These are phyloP conservation scores for Licmophora abbreviata DNA, from an alignment of 108 stramenopile species.

Conservation along the genomic window DNA sequence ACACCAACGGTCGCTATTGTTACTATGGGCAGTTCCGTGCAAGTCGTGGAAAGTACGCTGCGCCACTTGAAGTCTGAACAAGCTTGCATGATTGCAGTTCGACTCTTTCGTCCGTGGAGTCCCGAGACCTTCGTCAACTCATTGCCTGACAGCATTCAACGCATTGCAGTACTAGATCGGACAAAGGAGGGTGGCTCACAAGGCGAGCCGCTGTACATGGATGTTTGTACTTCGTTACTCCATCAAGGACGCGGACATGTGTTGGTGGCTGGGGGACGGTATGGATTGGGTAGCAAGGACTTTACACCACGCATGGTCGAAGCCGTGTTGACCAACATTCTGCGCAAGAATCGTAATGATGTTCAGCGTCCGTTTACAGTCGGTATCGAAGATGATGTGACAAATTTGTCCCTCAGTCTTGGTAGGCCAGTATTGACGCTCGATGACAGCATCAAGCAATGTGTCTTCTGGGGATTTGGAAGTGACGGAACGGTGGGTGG, in stretches of 20 bases:
- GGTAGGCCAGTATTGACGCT: conserved; percentile 36
- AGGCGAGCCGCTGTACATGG: conserved; percentile 56
- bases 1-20: conserved; percentile 42
- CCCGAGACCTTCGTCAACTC: conserved; percentile 21
- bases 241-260: conserved; percentile 24
- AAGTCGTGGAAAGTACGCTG: conserved; percentile 44
- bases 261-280: conserved; percentile 49
- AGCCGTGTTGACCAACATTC: conserved; percentile 39
- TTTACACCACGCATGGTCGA: conserved; percentile 51
- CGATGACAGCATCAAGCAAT: conserved; percentile 32
- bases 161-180: conserved; percentile 47
- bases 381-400: conserved; percentile 58
- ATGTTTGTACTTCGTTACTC: conserved; percentile 60
- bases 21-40: conserved; percentile 52
- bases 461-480: conserved; percentile 59
- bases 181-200: conserved; percentile 55
- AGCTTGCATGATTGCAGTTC: conserved; percentile 38
- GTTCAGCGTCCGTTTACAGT: conserved; percentile 55
- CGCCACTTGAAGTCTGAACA: conserved; percentile 35
- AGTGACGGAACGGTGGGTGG: conserved; percentile 52
- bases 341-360: conserved; percentile 24
- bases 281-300: conserved; percentile 53
- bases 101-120: conserved; percentile 53
- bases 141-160: conserved; percentile 30
- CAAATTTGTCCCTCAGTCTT: conserved; percentile 38